These are phyloP conservation scores for Gypsophila paniculata DNA, from an alignment of 179 eudicot genomes.

Conservation along the genomic window DNA sequence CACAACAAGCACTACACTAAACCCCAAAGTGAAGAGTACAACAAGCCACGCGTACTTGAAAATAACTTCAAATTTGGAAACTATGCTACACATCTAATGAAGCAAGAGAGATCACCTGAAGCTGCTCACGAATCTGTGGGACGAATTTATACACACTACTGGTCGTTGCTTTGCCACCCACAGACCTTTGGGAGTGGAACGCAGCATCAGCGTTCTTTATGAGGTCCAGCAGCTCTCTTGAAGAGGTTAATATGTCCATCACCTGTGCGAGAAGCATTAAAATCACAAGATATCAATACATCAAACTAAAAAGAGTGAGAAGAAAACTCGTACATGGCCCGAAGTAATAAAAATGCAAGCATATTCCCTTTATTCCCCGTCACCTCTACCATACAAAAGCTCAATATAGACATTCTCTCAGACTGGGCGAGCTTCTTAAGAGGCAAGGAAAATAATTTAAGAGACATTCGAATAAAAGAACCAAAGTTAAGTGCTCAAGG, in stretches of 20 bases:
- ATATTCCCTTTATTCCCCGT: not conserved
- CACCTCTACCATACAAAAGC: not conserved
- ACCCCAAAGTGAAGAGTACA: not conserved
- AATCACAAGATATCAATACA: not conserved
- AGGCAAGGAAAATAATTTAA: too few relatives aligned
- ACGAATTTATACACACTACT: slow-evolving; percentile 50
- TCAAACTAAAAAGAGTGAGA: not conserved
- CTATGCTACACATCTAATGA: not conserved
- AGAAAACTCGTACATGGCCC: not conserved
- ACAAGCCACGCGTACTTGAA: not conserved
- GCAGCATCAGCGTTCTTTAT: slow-evolving; percentile 62
- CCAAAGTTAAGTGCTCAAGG: not conserved
- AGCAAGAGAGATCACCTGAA: slow-evolving; percentile 52
- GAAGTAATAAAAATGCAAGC: not conserved
- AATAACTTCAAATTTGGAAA: not conserved
- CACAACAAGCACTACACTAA: not conserved
- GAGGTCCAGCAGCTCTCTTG: slow-evolving; percentile 60
- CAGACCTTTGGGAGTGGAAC: slow-evolving; percentile 54
- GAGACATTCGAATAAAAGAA: not conserved
- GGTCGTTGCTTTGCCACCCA: slow-evolving; percentile 47
- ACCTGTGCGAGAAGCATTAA: slow-evolving; percentile 42
- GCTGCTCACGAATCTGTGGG: slow-evolving; percentile 65
- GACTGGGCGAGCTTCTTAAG: too few relatives aligned
- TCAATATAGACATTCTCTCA: not conserved
- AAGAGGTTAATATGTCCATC: slow-evolving; percentile 58